Conservation (phyloP, 805 yeast genomes). For the Trichomonascus vanleenenianus region DNA sequence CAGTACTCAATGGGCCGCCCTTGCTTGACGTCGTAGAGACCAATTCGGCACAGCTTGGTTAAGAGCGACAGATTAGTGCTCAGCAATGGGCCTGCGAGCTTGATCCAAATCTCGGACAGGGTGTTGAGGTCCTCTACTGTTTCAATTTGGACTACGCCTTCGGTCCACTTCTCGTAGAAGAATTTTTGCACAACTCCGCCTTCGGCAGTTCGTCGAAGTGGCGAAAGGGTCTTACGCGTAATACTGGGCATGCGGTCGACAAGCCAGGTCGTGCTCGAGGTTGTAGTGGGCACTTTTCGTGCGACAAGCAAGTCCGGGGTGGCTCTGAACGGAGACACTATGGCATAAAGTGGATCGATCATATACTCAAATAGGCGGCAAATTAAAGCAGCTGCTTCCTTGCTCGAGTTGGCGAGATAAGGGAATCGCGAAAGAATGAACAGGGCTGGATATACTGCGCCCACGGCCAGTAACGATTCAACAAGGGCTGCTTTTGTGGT, state of each 20-base stretch:
- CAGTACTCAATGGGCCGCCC: conserved; percentile 31
- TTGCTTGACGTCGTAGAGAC: conserved; percentile 30
- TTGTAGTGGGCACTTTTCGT: neutral
- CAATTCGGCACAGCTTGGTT: conserved; percentile 56
- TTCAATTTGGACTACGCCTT: conserved; percentile 32
- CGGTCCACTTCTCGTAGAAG: conserved; percentile 46
- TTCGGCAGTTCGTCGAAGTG: neutral
- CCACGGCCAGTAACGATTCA: conserved; percentile 47
- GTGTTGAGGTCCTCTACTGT: conserved; percentile 38
- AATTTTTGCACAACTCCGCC: conserved; percentile 17
- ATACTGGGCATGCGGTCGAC: neutral
- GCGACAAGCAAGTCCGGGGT: neutral
- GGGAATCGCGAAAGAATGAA: conserved; percentile 56
- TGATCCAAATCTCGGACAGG: conserved; percentile 43
- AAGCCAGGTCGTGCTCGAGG: neutral
- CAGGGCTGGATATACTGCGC: conserved; percentile 55
- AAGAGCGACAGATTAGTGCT: conserved; percentile 43
- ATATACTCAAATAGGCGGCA: conserved; percentile 42
- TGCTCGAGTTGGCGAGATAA: conserved; percentile 46
- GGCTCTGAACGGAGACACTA: neutral
- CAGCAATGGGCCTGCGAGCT: conserved; percentile 48
- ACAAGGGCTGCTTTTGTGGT: conserved; percentile 41
- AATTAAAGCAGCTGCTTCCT: conserved; percentile 40
- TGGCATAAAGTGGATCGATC: conserved; percentile 41
- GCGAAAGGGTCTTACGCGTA: neutral